Conservation (phyloP, 192 early-diverging fungal species). For the Funneliformis geosporum region DNA sequence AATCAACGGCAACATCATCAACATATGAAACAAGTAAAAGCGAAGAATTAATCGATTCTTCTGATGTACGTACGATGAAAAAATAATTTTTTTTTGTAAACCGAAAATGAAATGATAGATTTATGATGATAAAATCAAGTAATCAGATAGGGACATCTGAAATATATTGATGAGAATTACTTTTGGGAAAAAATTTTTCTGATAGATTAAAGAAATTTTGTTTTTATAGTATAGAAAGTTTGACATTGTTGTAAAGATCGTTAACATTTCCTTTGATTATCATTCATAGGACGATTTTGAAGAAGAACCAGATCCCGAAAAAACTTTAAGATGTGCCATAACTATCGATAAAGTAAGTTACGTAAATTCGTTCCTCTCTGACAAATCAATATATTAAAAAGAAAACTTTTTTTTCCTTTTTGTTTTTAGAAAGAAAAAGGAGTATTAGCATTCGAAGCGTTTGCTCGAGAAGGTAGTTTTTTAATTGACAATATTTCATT, state of each 20-base stretch:
- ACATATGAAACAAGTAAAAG: neutral
- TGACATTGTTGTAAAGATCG: too few relatives aligned
- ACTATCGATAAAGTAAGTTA: neutral
- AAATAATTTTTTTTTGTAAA: neutral
- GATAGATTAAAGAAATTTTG: neutral
- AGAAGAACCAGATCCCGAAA: neutral
- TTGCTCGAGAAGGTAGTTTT: conserved; percentile 81
- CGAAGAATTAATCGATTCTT: neutral
- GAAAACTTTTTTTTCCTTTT: neutral
- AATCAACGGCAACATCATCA: too few relatives aligned
- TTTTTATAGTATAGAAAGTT: too few relatives aligned
- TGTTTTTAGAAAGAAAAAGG: conserved; percentile 57
- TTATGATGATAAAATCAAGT: neutral
- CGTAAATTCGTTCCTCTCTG: too few relatives aligned
- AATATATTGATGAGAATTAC: neutral
- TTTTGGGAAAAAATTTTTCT: neutral
- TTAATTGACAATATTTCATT: conserved; percentile 82
- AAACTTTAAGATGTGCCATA: neutral
- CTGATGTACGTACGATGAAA: neutral
- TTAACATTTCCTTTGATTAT: neutral
- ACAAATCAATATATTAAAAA: neutral
- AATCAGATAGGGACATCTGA: neutral
- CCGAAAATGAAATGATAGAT: neutral
- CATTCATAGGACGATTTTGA: neutral
- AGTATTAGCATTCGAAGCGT: conserved; percentile 78